phyloP scores from a whole-genome alignment of 306 rosid species.

The Acacia crassicarpa region DNA sequence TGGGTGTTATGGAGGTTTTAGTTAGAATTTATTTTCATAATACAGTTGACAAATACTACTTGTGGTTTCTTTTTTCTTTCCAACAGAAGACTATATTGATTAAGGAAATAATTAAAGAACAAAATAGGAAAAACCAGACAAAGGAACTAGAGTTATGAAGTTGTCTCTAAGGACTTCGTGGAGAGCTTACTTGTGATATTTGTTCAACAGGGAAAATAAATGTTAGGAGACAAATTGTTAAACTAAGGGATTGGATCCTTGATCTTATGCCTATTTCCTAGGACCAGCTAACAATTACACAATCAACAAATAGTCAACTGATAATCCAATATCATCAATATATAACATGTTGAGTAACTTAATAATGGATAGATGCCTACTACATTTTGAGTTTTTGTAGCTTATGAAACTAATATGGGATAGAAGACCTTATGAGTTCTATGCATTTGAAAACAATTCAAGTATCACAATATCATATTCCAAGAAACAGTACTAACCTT shows the following conservation, averaged over 20 bases:
- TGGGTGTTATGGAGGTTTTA: slow-evolving; percentile 7
- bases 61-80: not conserved
- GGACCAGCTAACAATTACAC: not conserved
- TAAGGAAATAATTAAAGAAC: not conserved
- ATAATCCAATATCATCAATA: not conserved
- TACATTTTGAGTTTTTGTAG: not conserved
- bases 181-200: not conserved
- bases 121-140: not conserved
- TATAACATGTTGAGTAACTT: not conserved
- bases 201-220: not conserved
- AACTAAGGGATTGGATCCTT: not conserved
- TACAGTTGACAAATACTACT: not conserved
- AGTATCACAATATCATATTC: not conserved
- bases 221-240: not conserved
- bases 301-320: not conserved
- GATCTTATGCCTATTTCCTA: not conserved
- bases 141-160: not conserved
- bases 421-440: not conserved
- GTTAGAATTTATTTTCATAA: not conserved
- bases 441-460: not conserved
- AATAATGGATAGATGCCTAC: not conserved
- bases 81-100: not conserved
- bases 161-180: not conserved
- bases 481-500: not conserved
- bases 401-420: not conserved